Conservation (phyloP, 2,329 filamentous ascomycete species). For the Endocalyx cinctus region DNA sequence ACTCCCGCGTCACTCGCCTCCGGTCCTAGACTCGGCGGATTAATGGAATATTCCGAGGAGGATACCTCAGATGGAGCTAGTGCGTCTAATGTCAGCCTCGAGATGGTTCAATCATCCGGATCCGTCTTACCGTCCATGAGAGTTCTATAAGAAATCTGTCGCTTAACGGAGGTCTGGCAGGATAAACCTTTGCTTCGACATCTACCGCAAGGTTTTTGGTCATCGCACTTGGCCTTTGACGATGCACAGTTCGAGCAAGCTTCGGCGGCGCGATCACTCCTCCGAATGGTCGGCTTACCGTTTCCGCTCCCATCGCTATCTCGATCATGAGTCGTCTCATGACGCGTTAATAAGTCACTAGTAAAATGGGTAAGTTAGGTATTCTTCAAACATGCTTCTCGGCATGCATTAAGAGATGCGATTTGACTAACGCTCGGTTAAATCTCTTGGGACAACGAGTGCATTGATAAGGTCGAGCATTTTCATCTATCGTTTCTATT, state of each 20-base stretch:
- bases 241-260: constrained; percentile 22
- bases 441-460: constrained; percentile 24
- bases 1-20: not conserved
- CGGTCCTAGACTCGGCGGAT: not conserved
- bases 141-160: constrained; percentile 11
- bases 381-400: too few species aligned
- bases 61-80: constrained; percentile 2
- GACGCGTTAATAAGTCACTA: constrained; percentile 24
- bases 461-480: constrained; percentile 24
- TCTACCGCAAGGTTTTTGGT: constrained; percentile 23
- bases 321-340: constrained; percentile 25
- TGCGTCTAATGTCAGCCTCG: not conserved
- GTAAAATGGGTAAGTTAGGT: too few species aligned
- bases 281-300: constrained; percentile 20
- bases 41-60: constrained; percentile 1
- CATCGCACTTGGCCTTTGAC: constrained; percentile 26
- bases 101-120: not conserved
- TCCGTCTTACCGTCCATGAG: constrained; percentile 12
- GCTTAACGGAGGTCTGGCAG: constrained; percentile 18
- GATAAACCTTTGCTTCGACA: constrained; percentile 19
- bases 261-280: constrained; percentile 23
- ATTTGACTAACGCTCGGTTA: constrained; percentile 22
- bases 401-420: too few species aligned
- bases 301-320: constrained; percentile 19
- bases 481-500: constrained; percentile 21